Percentiles rank a stretch among this genome's conserved stretches.
Evolutionary conservation across 805 yeast species (phyloP).

Genomic region (Candida ortonii): DNA sequence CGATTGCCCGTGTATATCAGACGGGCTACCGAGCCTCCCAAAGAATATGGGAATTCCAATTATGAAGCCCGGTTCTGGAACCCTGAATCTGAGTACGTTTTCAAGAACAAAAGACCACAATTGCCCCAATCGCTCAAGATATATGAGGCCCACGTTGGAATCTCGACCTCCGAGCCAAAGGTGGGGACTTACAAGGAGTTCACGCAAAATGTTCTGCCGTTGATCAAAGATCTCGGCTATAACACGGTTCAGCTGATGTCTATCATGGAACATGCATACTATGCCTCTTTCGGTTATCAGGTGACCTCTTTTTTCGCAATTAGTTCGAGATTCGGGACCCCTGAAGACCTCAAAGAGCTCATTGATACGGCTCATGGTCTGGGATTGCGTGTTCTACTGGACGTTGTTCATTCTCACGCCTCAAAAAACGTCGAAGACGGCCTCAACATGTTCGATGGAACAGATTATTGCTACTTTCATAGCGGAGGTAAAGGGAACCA

Average conservation of each 20-base stretch:
- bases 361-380: conserved; percentile 87
- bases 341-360: conserved; percentile 88
- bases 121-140: conserved; percentile 59
- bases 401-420: conserved; percentile 94
- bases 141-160: conserved; percentile 95
- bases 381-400: conserved; percentile 83
- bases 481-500: conserved; percentile 83
- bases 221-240: conserved; percentile 80
- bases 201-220: conserved; percentile 76
- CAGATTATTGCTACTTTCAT: conserved; percentile 93
- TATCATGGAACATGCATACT: conserved; percentile 97
- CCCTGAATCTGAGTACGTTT: conserved; percentile 55
- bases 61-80: conserved; percentile 96
- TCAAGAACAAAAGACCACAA: conserved; percentile 64
- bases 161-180: conserved; percentile 85
- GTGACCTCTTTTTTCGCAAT: conserved; percentile 88
- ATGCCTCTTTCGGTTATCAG: conserved; percentile 98
- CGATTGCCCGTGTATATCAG: conserved; percentile 87
- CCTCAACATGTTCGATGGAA: conserved; percentile 87
- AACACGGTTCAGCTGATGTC: conserved; percentile 97
- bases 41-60: conserved; percentile 42
- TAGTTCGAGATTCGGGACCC: conserved; percentile 89
- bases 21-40: conserved; percentile 75
- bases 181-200: conserved; percentile 86
- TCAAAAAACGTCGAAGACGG: conserved; percentile 95